Base-by-base conservation (phyloP, 257 asterid species). In the Verbena officinalis region DNA sequence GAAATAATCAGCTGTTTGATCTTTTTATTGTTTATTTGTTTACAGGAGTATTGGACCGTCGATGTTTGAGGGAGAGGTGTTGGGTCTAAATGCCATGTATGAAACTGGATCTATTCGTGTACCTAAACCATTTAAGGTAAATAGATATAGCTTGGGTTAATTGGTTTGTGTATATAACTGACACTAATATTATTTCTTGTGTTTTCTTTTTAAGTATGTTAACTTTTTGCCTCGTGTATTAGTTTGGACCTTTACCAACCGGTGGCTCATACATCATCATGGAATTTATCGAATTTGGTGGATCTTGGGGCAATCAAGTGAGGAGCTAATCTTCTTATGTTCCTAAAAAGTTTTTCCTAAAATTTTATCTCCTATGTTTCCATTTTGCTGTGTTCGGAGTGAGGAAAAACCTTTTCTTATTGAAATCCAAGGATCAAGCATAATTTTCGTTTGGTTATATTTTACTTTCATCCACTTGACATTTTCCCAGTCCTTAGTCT, bases 11-110 rank as follows among this genome's bases (percentile, higher is more conserved):
- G 33, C 33, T 27, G n/a, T n/a, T n/a, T n/a, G n/a, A 27, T 27
- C 2, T 27, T 5, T 2, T 27, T 27, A 27, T 27, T 27, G 4
- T 27, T 27, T 27, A 5, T 27, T 27, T 27, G 33, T 27, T 51
- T 48, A 74, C 84, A 90, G 98, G 87, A 81, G 87, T 71, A 77
- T 87, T 45, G 97, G 86, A 42, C 87, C 90, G 36, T 83, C 89
- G 30, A 93, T 93, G 97, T 93, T 93, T 51, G 96, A 90, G 69
- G 98, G 97, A 56, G 99, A 93, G 87, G 97, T 86, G 59, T 72
- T 87, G 77, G 97, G 99, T 34, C 88, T 93, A 68, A 79, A 71
- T 45, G 94, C 97, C 59, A 93, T 93, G 99, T 84, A 84, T 64
- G 89, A 90, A 68, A 90, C 96, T 39, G 64, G 73, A 63, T 69